Base-by-base conservation (phyloP, 805 yeast species). In the Yamadazyma olivae region DNA sequence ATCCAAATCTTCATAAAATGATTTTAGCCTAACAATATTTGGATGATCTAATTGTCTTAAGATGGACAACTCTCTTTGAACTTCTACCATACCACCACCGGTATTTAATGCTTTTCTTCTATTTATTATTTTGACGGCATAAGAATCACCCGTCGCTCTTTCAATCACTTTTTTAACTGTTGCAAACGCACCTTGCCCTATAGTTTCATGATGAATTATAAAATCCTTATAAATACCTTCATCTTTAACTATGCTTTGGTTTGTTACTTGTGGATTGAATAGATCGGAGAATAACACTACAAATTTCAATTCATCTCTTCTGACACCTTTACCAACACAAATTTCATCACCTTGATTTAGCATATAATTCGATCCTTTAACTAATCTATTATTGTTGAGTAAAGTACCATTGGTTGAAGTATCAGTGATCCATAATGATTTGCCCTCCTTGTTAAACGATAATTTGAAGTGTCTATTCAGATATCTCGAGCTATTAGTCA, bases 181-280 rank as follows among this genome's bases (percentile, higher is more conserved):
- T 5, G 98, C 98, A 71, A 91, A 91, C 7, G 98, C 98, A n/a
- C 99, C 99, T 50, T 88, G 93, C 1, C 99, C 99, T 1, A 91
- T 85, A 12, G 86, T 81, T 51, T 85, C 95, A 54, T 83, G 86
- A 40, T 82, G 76, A 15, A 91, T 77, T 10, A 86, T 83, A 58
- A 81, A 93, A 50, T 83, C 79, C 40, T 74, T 76, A 49, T 71
- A 70, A 8, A 86, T 79, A 1, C 90, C 89, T 21, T 74, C 67
- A 36, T 67, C 69, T 39, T 48, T 59, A 33, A 39, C 40, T 43
- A 40, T 73, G 36, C 41, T 47, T 33, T 51, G 49, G 17, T 49
- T 41, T 7, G 52, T 35, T 24, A 42, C 49, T 18, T 57, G 50
- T 9, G 71, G 71, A 42, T 63, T 67, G 48, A 46, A 64, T 33